Evolutionary conservation across 1,139 yeast species (phyloP).

Genomic region (Sugiyamaella xylanicola): DNA sequence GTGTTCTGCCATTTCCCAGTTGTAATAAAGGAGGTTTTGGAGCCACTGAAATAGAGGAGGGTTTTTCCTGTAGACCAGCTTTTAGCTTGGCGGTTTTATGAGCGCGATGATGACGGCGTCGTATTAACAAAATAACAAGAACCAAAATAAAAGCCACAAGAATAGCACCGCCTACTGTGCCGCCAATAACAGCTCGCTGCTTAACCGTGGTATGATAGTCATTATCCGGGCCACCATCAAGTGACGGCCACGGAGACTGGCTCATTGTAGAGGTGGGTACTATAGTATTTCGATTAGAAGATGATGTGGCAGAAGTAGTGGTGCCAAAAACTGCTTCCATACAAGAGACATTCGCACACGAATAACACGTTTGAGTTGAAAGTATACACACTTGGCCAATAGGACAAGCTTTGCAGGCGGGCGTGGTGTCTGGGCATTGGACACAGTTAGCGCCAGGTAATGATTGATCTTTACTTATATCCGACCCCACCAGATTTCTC

Average conservation of each 20-base stretch:
- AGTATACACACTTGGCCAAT: constrained; percentile 22
- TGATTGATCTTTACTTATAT: constrained; percentile 1
- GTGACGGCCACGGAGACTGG: constrained; percentile 9
- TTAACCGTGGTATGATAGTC: constrained; percentile 7
- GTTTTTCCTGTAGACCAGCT: neutral
- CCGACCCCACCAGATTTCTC: neutral
- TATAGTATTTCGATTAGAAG: constrained; percentile 2
- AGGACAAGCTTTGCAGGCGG: constrained; percentile 23
- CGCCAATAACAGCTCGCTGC: constrained; percentile 26
- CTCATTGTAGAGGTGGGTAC: constrained; percentile 12
- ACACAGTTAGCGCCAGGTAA: constrained; percentile 18
- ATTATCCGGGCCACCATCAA: constrained; percentile 6
- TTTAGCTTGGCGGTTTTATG: too few relatives aligned
- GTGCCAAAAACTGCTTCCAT: constrained; percentile 11
- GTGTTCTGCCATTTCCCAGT: neutral
- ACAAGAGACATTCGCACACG: constrained; percentile 24
- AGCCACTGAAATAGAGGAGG: neutral
- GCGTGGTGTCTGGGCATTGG: constrained; percentile 20
- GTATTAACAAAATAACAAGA: neutral
- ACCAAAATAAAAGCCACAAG: constrained; percentile 19
- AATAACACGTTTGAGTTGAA: constrained; percentile 23
- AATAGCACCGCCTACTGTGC: constrained; percentile 26
- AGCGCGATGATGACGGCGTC: too few relatives aligned
- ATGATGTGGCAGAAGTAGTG: neutral
- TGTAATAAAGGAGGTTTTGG: constrained; percentile 1